phyloP scores from a whole-genome alignment of 2,329 filamentous ascomycete genomes.

The Pleurostoma richardsiae region DNA sequence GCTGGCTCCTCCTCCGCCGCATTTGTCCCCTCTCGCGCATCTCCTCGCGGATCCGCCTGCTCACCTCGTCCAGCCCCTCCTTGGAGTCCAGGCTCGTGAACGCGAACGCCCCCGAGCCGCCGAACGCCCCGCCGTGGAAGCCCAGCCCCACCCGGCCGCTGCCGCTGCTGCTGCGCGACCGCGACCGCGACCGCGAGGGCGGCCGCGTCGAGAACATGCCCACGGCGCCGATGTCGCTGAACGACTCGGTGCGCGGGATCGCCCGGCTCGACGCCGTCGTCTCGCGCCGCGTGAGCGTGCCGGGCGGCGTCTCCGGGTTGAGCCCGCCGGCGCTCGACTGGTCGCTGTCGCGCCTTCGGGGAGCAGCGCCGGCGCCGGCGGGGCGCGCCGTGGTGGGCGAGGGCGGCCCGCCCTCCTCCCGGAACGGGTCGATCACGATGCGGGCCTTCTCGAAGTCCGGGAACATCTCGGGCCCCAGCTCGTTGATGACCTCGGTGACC shows the following conservation, averaged over 20 bases:
- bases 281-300: constrained; percentile 35
- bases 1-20: constrained; percentile 47
- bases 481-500: constrained; percentile 91
- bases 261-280: constrained; percentile 49
- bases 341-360: constrained; percentile 41
- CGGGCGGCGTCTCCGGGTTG: constrained; percentile 24
- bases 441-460: constrained; percentile 85
- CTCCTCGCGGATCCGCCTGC: constrained; percentile 74
- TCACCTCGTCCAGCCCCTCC: constrained; percentile 76
- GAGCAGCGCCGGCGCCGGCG: constrained; percentile 14
- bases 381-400: constrained; percentile 15
- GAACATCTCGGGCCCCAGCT: constrained; percentile 91
- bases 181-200: constrained; percentile 69
- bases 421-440: constrained; percentile 55
- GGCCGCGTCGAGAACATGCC: constrained; percentile 88
- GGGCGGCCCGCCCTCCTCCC: constrained; percentile 23
- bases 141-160: too few species aligned
- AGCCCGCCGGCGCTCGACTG: constrained; percentile 31
- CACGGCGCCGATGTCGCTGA: constrained; percentile 81
- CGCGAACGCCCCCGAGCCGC: constrained; percentile 56
- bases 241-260: constrained; percentile 83
- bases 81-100: constrained; percentile 65
- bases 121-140: constrained; percentile 47
- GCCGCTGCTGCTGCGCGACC: constrained; percentile 66
- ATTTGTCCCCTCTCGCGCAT: constrained; percentile 73